These are phyloP conservation scores for Penicillium verrucosum DNA, from an alignment of 2,329 filamentous ascomycete genomes.

Conservation along the genomic window DNA sequence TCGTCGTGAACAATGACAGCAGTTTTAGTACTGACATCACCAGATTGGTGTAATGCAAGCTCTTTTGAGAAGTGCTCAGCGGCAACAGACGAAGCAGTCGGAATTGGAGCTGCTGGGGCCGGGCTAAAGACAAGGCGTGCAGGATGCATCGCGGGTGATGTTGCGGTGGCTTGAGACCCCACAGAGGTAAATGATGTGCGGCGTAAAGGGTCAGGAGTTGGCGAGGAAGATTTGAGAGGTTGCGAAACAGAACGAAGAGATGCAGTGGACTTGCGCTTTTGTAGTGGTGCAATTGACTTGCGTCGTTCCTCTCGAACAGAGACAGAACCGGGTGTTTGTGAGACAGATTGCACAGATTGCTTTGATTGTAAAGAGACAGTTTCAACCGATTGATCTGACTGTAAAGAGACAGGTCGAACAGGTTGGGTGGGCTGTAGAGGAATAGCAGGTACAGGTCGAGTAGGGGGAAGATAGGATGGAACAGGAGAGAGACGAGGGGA, in stretches of 20 bases:
- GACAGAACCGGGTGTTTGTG: conserved; percentile 23
- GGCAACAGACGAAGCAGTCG: conserved; percentile 59
- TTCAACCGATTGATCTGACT: not conserved
- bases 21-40: conserved; percentile 53
- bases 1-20: conserved; percentile 87
- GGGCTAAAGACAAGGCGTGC: conserved; percentile 25
- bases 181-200: conserved; percentile 33
- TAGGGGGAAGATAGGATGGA: not conserved
- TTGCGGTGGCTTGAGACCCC: conserved; percentile 23
- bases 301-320: conserved; percentile 39
- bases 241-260: conserved; percentile 38
- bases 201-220: conserved; percentile 33
- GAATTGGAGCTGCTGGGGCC: conserved; percentile 21
- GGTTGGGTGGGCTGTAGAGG: not conserved
- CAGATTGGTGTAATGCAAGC: conserved; percentile 58
- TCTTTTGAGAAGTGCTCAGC: conserved; percentile 68
- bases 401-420: not conserved
- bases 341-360: conserved; percentile 13
- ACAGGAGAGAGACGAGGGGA: conserved; percentile 23
- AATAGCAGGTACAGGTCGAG: not conserved
- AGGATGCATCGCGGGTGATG: conserved; percentile 27
- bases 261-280: conserved; percentile 39
- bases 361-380: not conserved
- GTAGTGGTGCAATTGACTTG: conserved; percentile 34
- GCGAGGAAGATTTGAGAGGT: conserved; percentile 28